Evolutionary conservation across 176 grass and related monocot genomes (phyloP).

Genomic region (Calamus simplicifolius): DNA sequence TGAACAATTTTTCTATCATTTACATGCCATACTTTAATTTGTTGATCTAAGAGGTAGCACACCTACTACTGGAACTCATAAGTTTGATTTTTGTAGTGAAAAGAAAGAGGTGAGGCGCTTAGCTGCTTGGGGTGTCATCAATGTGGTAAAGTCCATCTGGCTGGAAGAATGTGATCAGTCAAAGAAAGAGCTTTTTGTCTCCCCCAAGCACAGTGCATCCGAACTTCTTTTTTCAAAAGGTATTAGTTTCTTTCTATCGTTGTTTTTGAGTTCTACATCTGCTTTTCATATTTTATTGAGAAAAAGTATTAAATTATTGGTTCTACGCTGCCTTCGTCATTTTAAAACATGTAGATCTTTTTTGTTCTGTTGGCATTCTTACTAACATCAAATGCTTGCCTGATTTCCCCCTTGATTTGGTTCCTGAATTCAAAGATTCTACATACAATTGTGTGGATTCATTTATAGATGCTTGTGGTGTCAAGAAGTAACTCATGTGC

Average conservation of each 20-base stretch:
- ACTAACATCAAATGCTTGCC: slow-evolving; percentile 8
- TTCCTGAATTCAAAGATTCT: slow-evolving; percentile 31
- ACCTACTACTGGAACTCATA: slow-evolving; percentile 21
- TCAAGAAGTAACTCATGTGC: slow-evolving; percentile 33
- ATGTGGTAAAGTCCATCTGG: slow-evolving; percentile 67
- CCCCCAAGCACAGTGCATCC: slow-evolving; percentile 47
- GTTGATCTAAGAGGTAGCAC: background rate
- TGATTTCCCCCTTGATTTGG: slow-evolving; percentile 8
- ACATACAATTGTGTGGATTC: slow-evolving; percentile 33
- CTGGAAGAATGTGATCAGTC: slow-evolving; percentile 74
- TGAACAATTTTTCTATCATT: background rate
- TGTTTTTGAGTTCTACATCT: background rate
- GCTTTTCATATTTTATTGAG: background rate
- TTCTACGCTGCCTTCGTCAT: too few relatives aligned
- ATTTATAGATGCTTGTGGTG: slow-evolving; percentile 32
- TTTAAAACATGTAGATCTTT: too few relatives aligned
- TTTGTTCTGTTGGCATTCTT: too few relatives aligned
- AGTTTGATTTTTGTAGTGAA: slow-evolving; percentile 37
- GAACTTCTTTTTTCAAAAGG: slow-evolving; percentile 69
- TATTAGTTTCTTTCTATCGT: slow-evolving; percentile 6
- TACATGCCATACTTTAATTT: slow-evolving; percentile 6
- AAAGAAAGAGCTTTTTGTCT: slow-evolving; percentile 66
- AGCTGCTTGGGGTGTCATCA: slow-evolving; percentile 69
- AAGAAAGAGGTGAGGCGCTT: slow-evolving; percentile 76
- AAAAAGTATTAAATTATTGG: too few relatives aligned